Percentiles rank a stretch among this genome's conserved stretches.
Evolutionary conservation across 495 filamentous ascomycete genomes (phyloP).

Genomic region (Poronia punctata): DNA sequence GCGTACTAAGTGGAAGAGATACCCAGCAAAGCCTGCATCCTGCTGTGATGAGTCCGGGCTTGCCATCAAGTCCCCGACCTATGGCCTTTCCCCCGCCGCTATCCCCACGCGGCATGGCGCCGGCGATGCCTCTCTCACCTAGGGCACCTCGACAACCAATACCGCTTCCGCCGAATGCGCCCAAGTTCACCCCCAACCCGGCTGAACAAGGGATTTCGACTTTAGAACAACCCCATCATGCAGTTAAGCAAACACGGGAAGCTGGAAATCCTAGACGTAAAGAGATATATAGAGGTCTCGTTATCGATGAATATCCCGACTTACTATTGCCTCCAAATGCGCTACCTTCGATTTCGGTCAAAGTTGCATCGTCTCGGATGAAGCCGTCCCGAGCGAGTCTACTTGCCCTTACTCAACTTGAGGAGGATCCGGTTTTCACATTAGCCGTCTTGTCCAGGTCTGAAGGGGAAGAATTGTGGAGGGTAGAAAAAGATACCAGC

Average conservation of each 20-base stretch:
- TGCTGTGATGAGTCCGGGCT: constrained; percentile 72
- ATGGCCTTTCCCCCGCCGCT: constrained; percentile 62
- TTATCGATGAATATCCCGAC: constrained; percentile 77
- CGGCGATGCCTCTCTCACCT: constrained; percentile 63
- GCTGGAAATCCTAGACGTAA: constrained; percentile 27
- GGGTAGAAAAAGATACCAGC: constrained; percentile 82
- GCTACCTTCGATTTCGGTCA: constrained; percentile 76
- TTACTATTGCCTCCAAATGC: constrained; percentile 83
- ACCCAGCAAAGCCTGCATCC: constrained; percentile 35
- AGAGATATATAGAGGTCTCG: constrained; percentile 52
- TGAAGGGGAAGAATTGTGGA: constrained; percentile 77
- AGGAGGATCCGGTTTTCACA: constrained; percentile 91
- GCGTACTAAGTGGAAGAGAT: constrained; percentile 35
- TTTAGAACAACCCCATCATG: constrained; percentile 33
- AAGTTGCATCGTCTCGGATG: constrained; percentile 86
- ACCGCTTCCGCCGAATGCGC: constrained; percentile 55
- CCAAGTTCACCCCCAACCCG: constrained; percentile 50
- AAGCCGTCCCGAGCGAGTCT: constrained; percentile 83
- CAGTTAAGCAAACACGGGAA: constrained; percentile 27
- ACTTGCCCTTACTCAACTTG: constrained; percentile 58
- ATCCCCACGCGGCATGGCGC: constrained; percentile 49
- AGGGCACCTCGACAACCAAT: constrained; percentile 61
- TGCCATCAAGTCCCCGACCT: constrained; percentile 87
- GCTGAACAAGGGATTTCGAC: constrained; percentile 26
- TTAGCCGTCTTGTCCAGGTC: constrained; percentile 75